Base-by-base conservation (phyloP, 1,284 basidiomycete genomes). In the Papiliotrema fonsecae region DNA sequence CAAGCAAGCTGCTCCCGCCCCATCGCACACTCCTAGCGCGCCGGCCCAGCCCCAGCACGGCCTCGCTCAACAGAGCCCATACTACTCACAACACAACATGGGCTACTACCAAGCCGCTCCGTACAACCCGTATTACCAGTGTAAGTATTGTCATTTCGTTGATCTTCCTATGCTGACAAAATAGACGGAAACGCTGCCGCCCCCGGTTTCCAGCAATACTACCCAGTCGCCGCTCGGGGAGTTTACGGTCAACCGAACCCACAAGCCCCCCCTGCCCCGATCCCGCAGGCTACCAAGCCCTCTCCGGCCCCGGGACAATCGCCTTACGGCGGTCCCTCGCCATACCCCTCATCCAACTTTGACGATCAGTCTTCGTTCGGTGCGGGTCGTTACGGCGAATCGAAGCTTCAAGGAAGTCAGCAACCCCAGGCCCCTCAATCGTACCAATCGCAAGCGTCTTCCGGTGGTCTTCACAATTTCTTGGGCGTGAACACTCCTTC, bases 71-170 rank as follows among this genome's bases (percentile, higher is more conserved):
- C 69, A 72, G 60, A 60, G 56, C 51, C 60, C 59, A 26, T 73
- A 71, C 62, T 73, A 73, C 62, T 64, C 62, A 25, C 59, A 64
- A 27, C 55, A 61, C 54, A 69, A 69, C 60, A 69, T 72, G 67
- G 66, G 66, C 30, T 73, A 72, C 60, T 73, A 74, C 59, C 66
- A 66, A 47, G 56, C 64, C 34, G 67, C 61, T 40, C 72, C 72
- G 21, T 74, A 74, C 71, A 74, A 74, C 68, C 72, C 72, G 14
- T 74, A 74, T 67, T 73, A 71, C 61, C 72, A 73, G 54, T 74
- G 70, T 72, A 47, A 59, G 71, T 65, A 5, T 35, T 19, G 30
- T 31, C 9, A 10, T 16, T 31, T 16, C 30, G 16, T 16, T 9
- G 30, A 9, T 10, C 9, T 9, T 31, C 30, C 9, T 10, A 9